Conservation (phyloP, 352 stramenopile species). For the Globisporangium apiculatum region DNA sequence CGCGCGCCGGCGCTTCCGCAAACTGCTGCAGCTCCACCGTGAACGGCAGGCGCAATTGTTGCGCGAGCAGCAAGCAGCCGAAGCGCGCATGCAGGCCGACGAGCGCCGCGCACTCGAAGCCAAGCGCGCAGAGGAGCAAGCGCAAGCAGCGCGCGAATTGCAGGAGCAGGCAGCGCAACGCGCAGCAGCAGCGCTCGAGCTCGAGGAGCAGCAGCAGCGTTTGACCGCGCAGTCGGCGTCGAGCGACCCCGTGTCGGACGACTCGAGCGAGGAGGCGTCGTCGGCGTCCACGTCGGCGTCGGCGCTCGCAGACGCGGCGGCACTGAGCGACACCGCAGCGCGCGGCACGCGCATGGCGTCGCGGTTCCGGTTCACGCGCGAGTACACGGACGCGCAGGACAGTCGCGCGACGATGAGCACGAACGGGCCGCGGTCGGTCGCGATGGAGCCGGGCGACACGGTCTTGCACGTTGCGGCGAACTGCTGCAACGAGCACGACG, state of each 20-base stretch:
- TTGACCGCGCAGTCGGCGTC: constrained; percentile 50
- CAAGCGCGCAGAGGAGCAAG: constrained; percentile 9
- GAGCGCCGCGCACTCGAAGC: constrained; percentile 16
- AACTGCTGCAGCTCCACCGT: constrained; percentile 40
- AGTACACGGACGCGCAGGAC: constrained; percentile 52
- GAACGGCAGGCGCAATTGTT: constrained; percentile 32
- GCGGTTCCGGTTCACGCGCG: constrained; percentile 80
- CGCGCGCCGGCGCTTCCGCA: constrained; percentile 44
- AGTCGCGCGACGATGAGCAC: constrained; percentile 22
- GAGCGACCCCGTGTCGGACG: constrained; percentile 68
- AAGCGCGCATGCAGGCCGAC: constrained; percentile 27
- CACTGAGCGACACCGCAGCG: constrained; percentile 8
- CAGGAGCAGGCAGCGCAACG: constrained; percentile 37
- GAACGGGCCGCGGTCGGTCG: constrained; percentile 60
- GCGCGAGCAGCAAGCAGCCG: constrained; percentile 30
- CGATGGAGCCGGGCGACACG: constrained; percentile 82
- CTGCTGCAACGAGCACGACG: constrained; percentile 82
- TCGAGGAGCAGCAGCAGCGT: constrained; percentile 48
- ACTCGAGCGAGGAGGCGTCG: constrained; percentile 48
- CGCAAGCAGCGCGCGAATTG: constrained; percentile 5
- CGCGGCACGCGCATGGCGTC: constrained; percentile 37
- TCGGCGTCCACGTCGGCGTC: constrained; percentile 8
- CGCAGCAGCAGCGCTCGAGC: constrained; percentile 15
- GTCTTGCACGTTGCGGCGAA: constrained; percentile 83
- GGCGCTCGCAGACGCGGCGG: no score